Base-by-base conservation (phyloP, 2,329 filamentous ascomycete genomes). In the Botrytis fragariae region DNA sequence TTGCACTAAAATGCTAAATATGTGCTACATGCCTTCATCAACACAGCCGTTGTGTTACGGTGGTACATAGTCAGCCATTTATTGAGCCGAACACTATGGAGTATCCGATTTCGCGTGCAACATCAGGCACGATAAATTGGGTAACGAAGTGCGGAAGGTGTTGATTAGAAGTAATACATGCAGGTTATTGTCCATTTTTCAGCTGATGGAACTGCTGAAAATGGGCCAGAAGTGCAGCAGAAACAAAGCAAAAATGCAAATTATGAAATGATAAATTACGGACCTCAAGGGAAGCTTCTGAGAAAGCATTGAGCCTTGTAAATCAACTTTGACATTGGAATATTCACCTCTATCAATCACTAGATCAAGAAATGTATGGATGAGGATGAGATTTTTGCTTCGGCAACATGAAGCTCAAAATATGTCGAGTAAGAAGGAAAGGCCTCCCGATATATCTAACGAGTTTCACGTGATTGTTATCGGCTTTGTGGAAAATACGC, bases 381-480 rank as follows among this genome's bases (percentile, higher is more conserved):
- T 25, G 65, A 57, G n/a, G 6, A 32, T 69, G n/a, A 57, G 4
- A 29, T 9, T 32, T 2, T 14, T 32, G 48, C 25, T 68, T 22
- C 9, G 39, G 6, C 20, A 39, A 39, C n/a, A 4, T 8, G 20
- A 42, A 42, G 35, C 9, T 32, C 10, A 25, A n/a, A 37, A 32
- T 29, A 62, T 62, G 39, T 69, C 25, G 32, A 22, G 6, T 14
- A 45, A 42, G 48, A 69, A 59, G 14, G 25, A 6, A 59, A 32
- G 25, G 6, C 35, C 25, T 29, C 22, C 9, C 3, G 22, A 54
- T n/a, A 42, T 8, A 20, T 42, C 32, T 25, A n/a, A 68, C 5
- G 25, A 51, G 10, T 2, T 22, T 35, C 74, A 74, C 74, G 74
- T 73, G 73, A 61, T 57, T 3, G 62, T 68, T 69, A 75, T 75